phyloP scores from a whole-genome alignment of 2,329 filamentous ascomycete species.

The Chlorencoelia australis region DNA sequence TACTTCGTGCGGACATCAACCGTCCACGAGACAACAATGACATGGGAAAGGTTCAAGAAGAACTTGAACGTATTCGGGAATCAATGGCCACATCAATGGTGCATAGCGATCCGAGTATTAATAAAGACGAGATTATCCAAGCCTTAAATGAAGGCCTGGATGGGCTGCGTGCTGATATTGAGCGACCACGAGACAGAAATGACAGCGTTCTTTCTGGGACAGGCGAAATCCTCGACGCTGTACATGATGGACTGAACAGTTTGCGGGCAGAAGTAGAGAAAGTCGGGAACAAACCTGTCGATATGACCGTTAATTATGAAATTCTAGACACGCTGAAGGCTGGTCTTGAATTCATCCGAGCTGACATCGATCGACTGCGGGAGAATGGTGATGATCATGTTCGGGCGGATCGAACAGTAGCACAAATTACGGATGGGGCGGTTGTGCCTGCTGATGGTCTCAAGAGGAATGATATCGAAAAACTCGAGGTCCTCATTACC shows the following conservation, averaged over 20 bases:
- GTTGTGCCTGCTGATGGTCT: constrained; percentile 41
- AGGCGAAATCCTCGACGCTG: constrained; percentile 77
- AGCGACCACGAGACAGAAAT: constrained; percentile 27
- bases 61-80: constrained; percentile 52
- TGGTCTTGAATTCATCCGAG: constrained; percentile 65
- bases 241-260: constrained; percentile 78
- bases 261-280: constrained; percentile 69
- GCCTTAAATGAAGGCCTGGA: constrained; percentile 58
- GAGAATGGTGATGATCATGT: constrained; percentile 35
- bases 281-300: constrained; percentile 66
- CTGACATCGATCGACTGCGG: constrained; percentile 72
- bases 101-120: constrained; percentile 33
- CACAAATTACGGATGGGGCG: constrained; percentile 39
- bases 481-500: constrained; percentile 72
- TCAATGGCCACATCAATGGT: constrained; percentile 43
- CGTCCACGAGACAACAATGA: too few species aligned
- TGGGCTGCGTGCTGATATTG: constrained; percentile 45
- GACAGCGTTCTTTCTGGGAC: constrained; percentile 44
- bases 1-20: constrained; percentile 62
- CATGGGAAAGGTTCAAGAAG: constrained; percentile 31
- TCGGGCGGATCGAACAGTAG: constrained; percentile 42
- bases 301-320: constrained; percentile 78
- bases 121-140: constrained; percentile 57
- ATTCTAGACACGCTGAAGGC: constrained; percentile 79
- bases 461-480: constrained; percentile 68